These are phyloP conservation scores for Dactylellina cionopaga DNA, from an alignment of 2,329 filamentous ascomycete species.

Conservation along the genomic window DNA sequence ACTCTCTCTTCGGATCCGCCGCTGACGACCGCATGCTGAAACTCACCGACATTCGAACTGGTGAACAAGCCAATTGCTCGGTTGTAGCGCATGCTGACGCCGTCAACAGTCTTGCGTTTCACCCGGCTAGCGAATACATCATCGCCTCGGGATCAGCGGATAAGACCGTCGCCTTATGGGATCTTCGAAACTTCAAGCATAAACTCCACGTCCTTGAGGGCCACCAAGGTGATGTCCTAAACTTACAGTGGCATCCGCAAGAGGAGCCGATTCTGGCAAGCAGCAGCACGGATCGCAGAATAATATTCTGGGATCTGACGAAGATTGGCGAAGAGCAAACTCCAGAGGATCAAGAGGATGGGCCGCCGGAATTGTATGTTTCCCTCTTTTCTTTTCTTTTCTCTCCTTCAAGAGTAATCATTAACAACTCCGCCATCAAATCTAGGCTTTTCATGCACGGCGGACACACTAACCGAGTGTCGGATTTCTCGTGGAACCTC, in stretches of 20 bases:
- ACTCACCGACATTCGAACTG: constrained; percentile 83
- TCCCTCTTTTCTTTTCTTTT: background rate
- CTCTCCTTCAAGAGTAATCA: too few relatives aligned
- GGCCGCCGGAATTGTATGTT: constrained; percentile 88
- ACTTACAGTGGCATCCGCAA: constrained; percentile 91
- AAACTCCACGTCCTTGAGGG: constrained; percentile 91
- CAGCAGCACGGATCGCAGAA: constrained; percentile 88
- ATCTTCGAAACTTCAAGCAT: constrained; percentile 86
- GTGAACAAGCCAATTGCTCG: constrained; percentile 71
- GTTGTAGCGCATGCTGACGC: constrained; percentile 80
- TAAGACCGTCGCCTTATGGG: constrained; percentile 95
- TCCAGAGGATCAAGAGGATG: constrained; percentile 93
- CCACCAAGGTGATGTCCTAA: constrained; percentile 89
- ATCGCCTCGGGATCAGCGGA: constrained; percentile 94
- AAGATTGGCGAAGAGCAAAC: constrained; percentile 92
- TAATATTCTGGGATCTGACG: constrained; percentile 96
- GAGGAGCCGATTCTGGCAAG: constrained; percentile 90
- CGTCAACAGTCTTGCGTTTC: constrained; percentile 95
- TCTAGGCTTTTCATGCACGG: constrained; percentile 97
- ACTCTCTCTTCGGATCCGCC: constrained; percentile 86
- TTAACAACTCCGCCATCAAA: too few relatives aligned
- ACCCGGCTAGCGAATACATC: constrained; percentile 87
- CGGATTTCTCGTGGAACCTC: constrained; percentile 97
- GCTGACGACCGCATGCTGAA: constrained; percentile 95
- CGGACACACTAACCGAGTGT: constrained; percentile 94